Evolutionary conservation across 2,329 filamentous ascomycete genomes (phyloP).

Genomic region (Sarocladium strictum): DNA sequence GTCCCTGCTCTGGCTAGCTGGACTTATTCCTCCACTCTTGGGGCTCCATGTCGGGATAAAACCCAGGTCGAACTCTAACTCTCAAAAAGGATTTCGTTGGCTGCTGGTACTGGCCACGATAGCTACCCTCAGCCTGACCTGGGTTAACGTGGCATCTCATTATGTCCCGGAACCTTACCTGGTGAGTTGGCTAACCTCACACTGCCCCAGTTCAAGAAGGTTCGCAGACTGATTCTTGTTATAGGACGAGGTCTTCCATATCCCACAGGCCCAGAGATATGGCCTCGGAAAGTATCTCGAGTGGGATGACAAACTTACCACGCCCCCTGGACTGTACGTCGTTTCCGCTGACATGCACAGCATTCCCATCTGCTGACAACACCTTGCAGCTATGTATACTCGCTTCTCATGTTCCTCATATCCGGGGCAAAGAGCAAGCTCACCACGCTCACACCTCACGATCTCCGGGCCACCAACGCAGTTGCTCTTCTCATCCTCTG

Average conservation of each 20-base stretch:
- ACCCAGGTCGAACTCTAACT: background rate
- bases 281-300: conserved; percentile 66
- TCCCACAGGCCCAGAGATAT: conserved; percentile 86
- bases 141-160: conserved; percentile 10
- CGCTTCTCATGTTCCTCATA: conserved; percentile 22
- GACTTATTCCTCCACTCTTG: background rate
- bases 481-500: conserved; percentile 33
- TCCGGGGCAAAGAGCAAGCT: conserved; percentile 12
- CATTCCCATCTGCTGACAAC: background rate
- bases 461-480: conserved; percentile 44
- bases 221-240: conserved; percentile 1
- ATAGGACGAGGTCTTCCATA: conserved; percentile 82
- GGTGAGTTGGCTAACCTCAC: too few relatives aligned
- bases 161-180: conserved; percentile 49
- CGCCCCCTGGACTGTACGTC: conserved; percentile 77
- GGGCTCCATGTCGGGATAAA: background rate
- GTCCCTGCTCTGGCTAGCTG: background rate
- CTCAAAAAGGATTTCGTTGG: background rate
- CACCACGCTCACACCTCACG: conserved; percentile 10
- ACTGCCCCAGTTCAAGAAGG: too few relatives aligned
- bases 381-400: conserved; percentile 38
- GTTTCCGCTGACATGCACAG: background rate
- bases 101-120: background rate
- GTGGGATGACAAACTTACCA: conserved; percentile 98
- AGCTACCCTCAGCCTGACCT: conserved; percentile 1